Base-by-base conservation (phyloP, 2,329 filamentous ascomycete species). In the Verticillium dahliae region DNA sequence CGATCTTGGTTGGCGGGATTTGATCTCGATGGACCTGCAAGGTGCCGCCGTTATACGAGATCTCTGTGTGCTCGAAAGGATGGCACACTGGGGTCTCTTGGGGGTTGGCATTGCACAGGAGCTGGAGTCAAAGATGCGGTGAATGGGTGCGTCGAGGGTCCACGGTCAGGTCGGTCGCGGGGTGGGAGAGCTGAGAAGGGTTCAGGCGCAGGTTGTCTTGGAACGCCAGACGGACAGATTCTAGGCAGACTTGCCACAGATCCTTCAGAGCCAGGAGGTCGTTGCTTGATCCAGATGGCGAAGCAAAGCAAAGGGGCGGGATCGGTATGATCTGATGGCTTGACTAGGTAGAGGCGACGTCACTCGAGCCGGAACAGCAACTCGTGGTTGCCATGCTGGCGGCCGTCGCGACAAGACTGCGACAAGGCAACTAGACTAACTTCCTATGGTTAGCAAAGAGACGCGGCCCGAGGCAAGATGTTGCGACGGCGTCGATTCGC, bases 21-120 rank as follows among this genome's bases (percentile, higher is more conserved):
- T 39, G 62, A 65, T 65, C 64, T 61, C 60, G 64, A 62, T 64
- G 60, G 57, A 62, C 62, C 60, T 66, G 65, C 65, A 63, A 62
- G 52, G 60, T 65, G 60, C 65, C 65, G 65, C 59, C 52, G 63
- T 66, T 62, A 66, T 66, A 65, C 65, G 65, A 66, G 65, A 66
- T 66, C 65, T 65, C 35, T 60, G 59, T 9, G 14, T 22, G 31
- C 50, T 27, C 9, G 13, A 55, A n/a, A 18, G 34, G 33, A 31
- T 14, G 7, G n/a, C 11, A 37, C n/a, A 57, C 15, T 11, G 18
- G 10, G 14, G 15, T 6, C 11, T 22, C 27, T 14, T 11, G 27
- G 33, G 15, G 55, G 35, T 2, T 33, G 22, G 33, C 34, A 22
- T 33, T 39, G 33, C 34, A 37, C 6, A 27, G 27, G 50, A 33